Percentiles rank a stretch among this genome's conserved stretches.
phyloP scores from a whole-genome alignment of 108 stramenopile genomes.

The Skeletonema menzelii region DNA sequence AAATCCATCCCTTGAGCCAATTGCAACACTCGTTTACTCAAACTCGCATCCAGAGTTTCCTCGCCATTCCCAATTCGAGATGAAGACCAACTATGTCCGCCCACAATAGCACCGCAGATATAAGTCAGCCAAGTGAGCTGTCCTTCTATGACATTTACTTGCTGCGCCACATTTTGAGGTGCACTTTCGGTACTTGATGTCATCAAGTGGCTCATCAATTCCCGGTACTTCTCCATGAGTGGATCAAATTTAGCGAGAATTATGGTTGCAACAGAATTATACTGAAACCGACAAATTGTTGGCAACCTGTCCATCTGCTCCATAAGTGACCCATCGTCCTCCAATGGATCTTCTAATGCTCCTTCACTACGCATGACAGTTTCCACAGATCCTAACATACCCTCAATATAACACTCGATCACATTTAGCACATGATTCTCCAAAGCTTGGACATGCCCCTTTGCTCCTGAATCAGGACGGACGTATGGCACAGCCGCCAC shows the following conservation, averaged over 20 bases:
- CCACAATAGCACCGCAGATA: conserved; percentile 91
- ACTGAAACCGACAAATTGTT: conserved; percentile 93
- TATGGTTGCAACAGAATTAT: conserved; percentile 77
- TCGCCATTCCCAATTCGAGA: conserved; percentile 89
- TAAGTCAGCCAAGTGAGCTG: conserved; percentile 97
- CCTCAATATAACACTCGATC: conserved; percentile 90
- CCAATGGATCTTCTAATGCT: conserved; percentile 90
- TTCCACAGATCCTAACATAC: conserved; percentile 94
- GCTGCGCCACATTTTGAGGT: conserved; percentile 68
- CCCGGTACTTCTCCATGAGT: conserved; percentile 80
- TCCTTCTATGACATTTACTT: conserved; percentile 85
- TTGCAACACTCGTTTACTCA: conserved; percentile 88
- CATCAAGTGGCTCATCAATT: conserved; percentile 61
- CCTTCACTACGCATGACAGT: conserved; percentile 85
- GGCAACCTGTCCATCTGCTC: conserved; percentile 96
- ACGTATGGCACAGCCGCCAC: conserved; percentile 99
- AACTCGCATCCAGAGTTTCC: conserved; percentile 91
- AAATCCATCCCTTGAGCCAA: conserved; percentile 89
- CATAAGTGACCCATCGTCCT: conserved; percentile 93
- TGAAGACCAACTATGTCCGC: conserved; percentile 91
- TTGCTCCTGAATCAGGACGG: conserved; percentile 86
- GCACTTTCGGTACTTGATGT: conserved; percentile 70
- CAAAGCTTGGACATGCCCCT: conserved; percentile 84
- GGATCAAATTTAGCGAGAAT: conserved; percentile 91
- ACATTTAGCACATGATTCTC: conserved; percentile 91